phyloP scores from a whole-genome alignment of 352 stramenopile genomes.

The Salisapilia sapeloensis region DNA sequence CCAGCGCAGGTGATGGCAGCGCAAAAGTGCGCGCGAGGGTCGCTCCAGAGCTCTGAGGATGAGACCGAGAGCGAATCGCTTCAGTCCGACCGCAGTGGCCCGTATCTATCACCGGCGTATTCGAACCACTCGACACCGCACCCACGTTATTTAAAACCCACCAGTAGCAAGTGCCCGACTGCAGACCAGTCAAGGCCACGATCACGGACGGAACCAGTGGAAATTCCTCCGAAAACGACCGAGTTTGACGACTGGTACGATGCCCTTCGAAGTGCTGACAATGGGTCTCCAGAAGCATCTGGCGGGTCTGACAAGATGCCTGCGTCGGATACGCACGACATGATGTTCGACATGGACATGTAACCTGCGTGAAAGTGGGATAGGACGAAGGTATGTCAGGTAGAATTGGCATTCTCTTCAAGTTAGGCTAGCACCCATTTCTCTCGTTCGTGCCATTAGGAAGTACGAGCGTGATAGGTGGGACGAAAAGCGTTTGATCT shows the following conservation, averaged over 20 bases:
- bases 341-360: conserved; percentile 60
- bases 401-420: conserved; percentile 7
- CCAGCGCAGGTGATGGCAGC: too few relatives aligned
- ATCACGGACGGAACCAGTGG: conserved; percentile 19
- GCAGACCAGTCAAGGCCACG: conserved; percentile 3
- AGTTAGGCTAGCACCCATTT: conserved; percentile 9
- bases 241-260: conserved; percentile 3
- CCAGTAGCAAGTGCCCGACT: not conserved
- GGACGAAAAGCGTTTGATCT: too few relatives aligned
- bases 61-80: too few relatives aligned
- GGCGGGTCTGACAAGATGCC: not conserved
- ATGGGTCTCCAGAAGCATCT: not conserved
- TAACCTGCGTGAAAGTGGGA: conserved; percentile 8
- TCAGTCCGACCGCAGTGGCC: too few relatives aligned
- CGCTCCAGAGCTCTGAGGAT: too few relatives aligned
- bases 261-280: conserved; percentile 2
- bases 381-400: conserved; percentile 7
- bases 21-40: too few relatives aligned
- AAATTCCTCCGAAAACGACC: conserved; percentile 15
- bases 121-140: too few relatives aligned
- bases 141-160: too few relatives aligned
- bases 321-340: conserved; percentile 12
- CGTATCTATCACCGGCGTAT: too few relatives aligned
- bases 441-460: conserved; percentile 1
- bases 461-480: not conserved